Evolutionary conservation across 2,329 filamentous ascomycete genomes (phyloP), one percentile per base, ranked within the genome.

Genomic region (Diaporthe aspalathi): DNA sequence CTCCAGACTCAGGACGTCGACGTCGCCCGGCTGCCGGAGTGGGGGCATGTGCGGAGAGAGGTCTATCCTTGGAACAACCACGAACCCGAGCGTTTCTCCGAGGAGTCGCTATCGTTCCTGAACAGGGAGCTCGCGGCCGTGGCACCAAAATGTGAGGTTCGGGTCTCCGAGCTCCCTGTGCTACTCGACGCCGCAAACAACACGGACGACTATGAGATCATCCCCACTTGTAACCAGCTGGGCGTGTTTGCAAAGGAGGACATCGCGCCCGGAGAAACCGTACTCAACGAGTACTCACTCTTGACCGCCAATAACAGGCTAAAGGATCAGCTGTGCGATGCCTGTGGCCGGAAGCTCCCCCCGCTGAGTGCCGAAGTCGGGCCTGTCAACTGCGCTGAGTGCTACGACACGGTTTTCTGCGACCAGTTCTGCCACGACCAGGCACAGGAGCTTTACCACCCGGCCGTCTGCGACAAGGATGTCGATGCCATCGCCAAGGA

Each of bases 171-270:
- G 40, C 83, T 99, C 5, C 96, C 95, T 0, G 84, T 93, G 0
- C 83, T 98, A 29, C 84, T 91, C 14, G 85, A 87, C 60, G 83
- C 84, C 29, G 87, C 86, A 5, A 87, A 87, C 70, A 81, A 82
- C 35, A 86, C 83, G 1, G 84, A 87, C 72, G 78, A 77, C 32
- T 85, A 84, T 74, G 83, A 85, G n/a, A 83, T 83, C 50, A 87
- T 86, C 20, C 83, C 85, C 11, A 91, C 88, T 6, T 91, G 90
- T 75, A 88, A 89, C 72, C 96, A 99, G 80, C 88, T 99, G 0
- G 96, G 96, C 5, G 87, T 99, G 4, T 98, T 98, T 79, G 95
- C 95, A 9, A 93, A 90, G 76, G 88, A 93, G 74, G 91, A 97
- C 74, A 93, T 98, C 47, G 83, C 85, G 0, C 89, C 94, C 0